Conservation (phyloP, 1,284 basidiomycete species). For the Marasmius fiardii region DNA sequence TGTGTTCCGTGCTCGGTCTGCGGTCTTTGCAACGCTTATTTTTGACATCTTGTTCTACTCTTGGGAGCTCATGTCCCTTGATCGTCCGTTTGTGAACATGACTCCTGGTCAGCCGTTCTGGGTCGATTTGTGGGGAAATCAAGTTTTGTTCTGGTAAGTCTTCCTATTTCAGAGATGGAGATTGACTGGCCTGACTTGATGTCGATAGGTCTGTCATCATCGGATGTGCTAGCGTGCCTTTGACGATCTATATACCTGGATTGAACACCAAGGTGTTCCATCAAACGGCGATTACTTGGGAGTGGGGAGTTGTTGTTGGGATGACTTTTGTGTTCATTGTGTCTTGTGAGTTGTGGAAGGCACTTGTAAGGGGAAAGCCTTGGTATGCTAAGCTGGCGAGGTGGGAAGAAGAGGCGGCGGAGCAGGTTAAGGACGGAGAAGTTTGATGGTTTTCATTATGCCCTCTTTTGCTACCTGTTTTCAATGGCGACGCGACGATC, state of each 20-base stretch:
- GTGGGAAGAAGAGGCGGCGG: background rate
- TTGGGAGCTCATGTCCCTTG: slow-evolving; percentile 39
- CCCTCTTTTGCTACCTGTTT: no score
- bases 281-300: slow-evolving; percentile 40
- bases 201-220: background rate
- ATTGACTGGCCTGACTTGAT: background rate
- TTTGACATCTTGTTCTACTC: slow-evolving; percentile 43
- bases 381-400: slow-evolving; percentile 5
- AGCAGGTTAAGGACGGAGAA: background rate
- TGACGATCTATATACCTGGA: slow-evolving; percentile 46
- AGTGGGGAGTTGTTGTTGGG: slow-evolving; percentile 39
- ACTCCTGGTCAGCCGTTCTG: slow-evolving; percentile 37
- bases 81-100: slow-evolving; percentile 34
- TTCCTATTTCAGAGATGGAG: slow-evolving; percentile 6
- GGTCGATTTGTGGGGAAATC: slow-evolving; percentile 50
- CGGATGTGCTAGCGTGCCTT: slow-evolving; percentile 14
- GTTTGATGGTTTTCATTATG: no score
- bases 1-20: slow-evolving; percentile 54
- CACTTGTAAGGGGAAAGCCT: slow-evolving; percentile 1
- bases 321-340: slow-evolving; percentile 33
- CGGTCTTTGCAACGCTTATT: slow-evolving; percentile 50
- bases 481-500: no score
- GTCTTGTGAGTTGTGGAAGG: slow-evolving; percentile 36
- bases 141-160: slow-evolving; percentile 48
- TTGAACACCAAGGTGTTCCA: slow-evolving; percentile 41